Conservation (phyloP, 805 yeast genomes). For the Isabelozyma gotoi region DNA sequence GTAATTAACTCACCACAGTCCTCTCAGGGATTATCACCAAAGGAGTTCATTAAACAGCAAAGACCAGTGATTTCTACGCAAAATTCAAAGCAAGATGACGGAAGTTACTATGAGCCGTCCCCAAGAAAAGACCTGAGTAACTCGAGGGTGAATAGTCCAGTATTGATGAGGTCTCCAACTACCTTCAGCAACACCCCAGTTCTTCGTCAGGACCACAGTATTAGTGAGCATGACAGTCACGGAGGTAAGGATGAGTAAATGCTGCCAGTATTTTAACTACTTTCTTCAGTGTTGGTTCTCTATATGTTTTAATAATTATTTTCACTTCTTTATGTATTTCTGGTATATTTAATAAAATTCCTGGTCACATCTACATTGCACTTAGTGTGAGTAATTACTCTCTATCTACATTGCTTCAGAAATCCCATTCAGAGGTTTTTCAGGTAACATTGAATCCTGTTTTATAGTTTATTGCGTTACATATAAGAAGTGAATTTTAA, state of each 20-base stretch:
- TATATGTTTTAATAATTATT: not conserved
- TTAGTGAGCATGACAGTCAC: not conserved
- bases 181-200: not conserved
- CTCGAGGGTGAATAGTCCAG: slow-evolving; percentile 17
- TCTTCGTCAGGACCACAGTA: not conserved
- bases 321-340: not conserved
- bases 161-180: slow-evolving; percentile 15
- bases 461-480: slow-evolving; percentile 1
- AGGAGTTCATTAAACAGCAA: slow-evolving; percentile 23
- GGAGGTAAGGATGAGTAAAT: not conserved
- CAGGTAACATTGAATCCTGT: not conserved
- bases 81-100: not conserved
- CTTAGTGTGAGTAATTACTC: too few species aligned
- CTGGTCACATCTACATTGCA: not conserved
- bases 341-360: not conserved
- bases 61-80: slow-evolving; percentile 3
- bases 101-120: not conserved
- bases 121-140: not conserved
- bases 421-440: not conserved
- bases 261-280: not conserved
- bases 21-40: slow-evolving; percentile 29
- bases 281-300: not conserved
- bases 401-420: too few species aligned
- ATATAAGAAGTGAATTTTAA: slow-evolving; percentile 22
- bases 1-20: slow-evolving; percentile 25